Conservation (phyloP, 1,139 yeast species). For the Protomyces gravidus region DNA sequence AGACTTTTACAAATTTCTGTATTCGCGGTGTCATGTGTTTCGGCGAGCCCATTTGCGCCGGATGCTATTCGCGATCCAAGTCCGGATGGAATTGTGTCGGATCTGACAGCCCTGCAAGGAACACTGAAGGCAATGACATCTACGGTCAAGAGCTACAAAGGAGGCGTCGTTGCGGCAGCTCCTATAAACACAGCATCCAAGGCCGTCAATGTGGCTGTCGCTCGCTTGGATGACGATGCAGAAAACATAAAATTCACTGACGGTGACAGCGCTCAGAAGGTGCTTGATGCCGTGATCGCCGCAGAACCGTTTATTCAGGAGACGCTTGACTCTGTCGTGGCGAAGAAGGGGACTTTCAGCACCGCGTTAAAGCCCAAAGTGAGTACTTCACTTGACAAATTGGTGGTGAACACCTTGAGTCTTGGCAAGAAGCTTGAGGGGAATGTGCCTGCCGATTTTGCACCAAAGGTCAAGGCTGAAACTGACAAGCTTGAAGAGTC, state of each 20-base stretch:
- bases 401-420: background rate
- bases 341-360: background rate
- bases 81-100: background rate
- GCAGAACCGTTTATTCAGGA: background rate
- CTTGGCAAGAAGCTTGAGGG: background rate
- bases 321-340: background rate
- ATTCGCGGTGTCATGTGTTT: background rate
- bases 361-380: background rate
- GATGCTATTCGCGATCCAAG: background rate
- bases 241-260: background rate
- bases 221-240: background rate
- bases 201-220: background rate
- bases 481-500: background rate
- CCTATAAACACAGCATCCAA: background rate
- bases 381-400: background rate
- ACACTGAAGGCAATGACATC: background rate
- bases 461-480: background rate
- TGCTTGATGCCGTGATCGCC: background rate
- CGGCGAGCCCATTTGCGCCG: background rate
- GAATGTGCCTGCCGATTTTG: background rate
- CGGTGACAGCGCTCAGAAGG: background rate
- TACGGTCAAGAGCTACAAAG: background rate
- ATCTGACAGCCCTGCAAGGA: background rate
- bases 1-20: background rate
- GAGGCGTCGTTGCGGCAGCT: background rate